Base-by-base conservation (phyloP, 257 asterid genomes). In the Solanum sparsipilum region DNA sequence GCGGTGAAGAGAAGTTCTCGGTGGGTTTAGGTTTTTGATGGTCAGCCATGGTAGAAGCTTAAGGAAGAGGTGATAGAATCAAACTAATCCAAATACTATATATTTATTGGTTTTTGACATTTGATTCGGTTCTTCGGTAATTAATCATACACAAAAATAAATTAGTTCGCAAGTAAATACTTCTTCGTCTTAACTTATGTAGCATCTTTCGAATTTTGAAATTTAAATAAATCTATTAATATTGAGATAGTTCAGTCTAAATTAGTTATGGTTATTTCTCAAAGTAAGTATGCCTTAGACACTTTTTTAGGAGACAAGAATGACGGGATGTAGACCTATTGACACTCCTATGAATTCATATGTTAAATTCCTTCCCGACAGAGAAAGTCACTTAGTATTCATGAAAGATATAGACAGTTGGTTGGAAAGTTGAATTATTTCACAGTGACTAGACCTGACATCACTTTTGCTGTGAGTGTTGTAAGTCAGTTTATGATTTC, bases 21-120 rank as follows among this genome's bases (percentile, higher is more conserved):
- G 87, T 39, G 63, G 92, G 86, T 3, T 92, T 91, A 9, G 94
- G 93, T 63, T 36, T 88, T 89, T 87, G 91, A 81, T 91, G 87
- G 27, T 94, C 94, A 88, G 90, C 84, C 98, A 94, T 94, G 70
- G 68, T 46, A 7, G 34, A 75, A 75, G 58, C 48, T 38, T 20
- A 38, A 12, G 58, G 34, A 39, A 74, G 32, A 70, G 11, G 38
- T 25, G 34, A 12, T 27, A 20, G 25, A 18, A 56, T 56, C 65
- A 7, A 56, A 20, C 25, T 18, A 20, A 56, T 56, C 65, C 65
- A 56, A 56, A 20, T 6, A 18, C 25, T 56, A 18, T 56, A 56
- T 56, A 56, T 56, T 56, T 56, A 56, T 56, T 56, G 5, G 23
- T 52, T 52, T 52, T 52, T 16, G 63, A 52, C 9, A 18, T 52